Conservation (phyloP, 352 stramenopile species). For the Thalassiosira livingstoniorum region DNA sequence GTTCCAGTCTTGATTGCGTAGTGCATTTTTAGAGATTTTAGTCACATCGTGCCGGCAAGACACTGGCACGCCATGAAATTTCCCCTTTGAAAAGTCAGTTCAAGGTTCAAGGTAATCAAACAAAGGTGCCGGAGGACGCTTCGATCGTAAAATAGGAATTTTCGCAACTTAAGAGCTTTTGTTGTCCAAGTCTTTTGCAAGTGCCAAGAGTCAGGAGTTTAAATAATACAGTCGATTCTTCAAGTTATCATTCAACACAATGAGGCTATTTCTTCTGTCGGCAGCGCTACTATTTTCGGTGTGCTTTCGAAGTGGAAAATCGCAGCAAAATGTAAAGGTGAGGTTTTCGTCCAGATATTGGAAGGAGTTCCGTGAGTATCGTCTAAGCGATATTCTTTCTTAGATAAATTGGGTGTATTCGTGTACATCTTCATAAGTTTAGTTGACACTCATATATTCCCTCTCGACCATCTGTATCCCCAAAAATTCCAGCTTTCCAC, state of each 20-base stretch:
- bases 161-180: too few species aligned
- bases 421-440: neutral
- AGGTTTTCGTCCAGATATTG: too few species aligned
- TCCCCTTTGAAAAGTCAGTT: neutral
- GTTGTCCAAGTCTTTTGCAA: too few species aligned
- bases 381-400: neutral
- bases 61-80: neutral
- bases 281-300: too few species aligned
- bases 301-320: conserved; percentile 1
- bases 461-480: neutral
- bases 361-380: too few species aligned
- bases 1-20: neutral
- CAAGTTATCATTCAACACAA: neutral
- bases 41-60: too few species aligned
- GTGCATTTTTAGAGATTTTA: neutral
- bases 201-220: neutral
- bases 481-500: conserved; percentile 15
- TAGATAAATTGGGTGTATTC: neutral
- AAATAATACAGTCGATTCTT: neutral
- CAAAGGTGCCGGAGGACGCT: neutral
- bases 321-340: conserved; percentile 12
- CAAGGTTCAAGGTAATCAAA: neutral
- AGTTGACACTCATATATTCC: neutral
- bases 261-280: neutral
- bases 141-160: neutral